phyloP scores from a whole-genome alignment of 805 yeast species.

The Clavispora santaluciae region DNA sequence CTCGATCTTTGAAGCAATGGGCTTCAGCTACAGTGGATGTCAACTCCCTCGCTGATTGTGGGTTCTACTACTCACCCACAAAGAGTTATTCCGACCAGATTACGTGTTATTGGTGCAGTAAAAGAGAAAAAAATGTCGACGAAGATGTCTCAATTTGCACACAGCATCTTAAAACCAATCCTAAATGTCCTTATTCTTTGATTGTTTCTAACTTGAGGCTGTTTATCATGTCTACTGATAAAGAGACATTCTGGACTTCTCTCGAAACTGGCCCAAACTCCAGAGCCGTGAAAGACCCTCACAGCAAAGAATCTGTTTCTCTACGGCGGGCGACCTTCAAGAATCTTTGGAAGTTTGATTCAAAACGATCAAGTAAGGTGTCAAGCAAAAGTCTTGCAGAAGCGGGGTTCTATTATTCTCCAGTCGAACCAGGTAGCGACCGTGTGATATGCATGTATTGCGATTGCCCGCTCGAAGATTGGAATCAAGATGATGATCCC shows the following conservation, averaged over 20 bases:
- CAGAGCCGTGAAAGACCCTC: slow-evolving; percentile 10
- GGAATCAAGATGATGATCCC: slow-evolving; percentile 67
- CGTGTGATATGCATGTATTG: slow-evolving; percentile 30
- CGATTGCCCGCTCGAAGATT: slow-evolving; percentile 33
- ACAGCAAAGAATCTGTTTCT: slow-evolving; percentile 6
- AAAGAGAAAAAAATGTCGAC: slow-evolving; percentile 22
- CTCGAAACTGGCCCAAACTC: slow-evolving; percentile 5
- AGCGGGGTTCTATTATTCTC: slow-evolving; percentile 41
- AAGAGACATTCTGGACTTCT: slow-evolving; percentile 10
- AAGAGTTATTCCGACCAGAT: slow-evolving; percentile 44
- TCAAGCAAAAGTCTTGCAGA: slow-evolving; percentile 29
- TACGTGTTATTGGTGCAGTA: slow-evolving; percentile 55
- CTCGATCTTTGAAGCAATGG: slow-evolving; percentile 22
- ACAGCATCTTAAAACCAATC: slow-evolving; percentile 17
- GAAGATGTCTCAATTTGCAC: slow-evolving; percentile 15
- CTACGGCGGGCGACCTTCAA: slow-evolving; percentile 16
- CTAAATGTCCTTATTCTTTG: slow-evolving; percentile 14
- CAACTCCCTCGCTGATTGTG: slow-evolving; percentile 48
- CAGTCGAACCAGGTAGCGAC: slow-evolving; percentile 27
- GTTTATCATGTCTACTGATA: slow-evolving; percentile 6
- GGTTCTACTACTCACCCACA: slow-evolving; percentile 57
- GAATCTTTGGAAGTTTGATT: slow-evolving; percentile 13
- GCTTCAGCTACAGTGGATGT: slow-evolving; percentile 14
- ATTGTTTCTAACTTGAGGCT: slow-evolving; percentile 7
- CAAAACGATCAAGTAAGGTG: slow-evolving; percentile 6